Evolutionary conservation across 1,284 basidiomycete genomes (phyloP).

Genomic region (Ustilago crameri): DNA sequence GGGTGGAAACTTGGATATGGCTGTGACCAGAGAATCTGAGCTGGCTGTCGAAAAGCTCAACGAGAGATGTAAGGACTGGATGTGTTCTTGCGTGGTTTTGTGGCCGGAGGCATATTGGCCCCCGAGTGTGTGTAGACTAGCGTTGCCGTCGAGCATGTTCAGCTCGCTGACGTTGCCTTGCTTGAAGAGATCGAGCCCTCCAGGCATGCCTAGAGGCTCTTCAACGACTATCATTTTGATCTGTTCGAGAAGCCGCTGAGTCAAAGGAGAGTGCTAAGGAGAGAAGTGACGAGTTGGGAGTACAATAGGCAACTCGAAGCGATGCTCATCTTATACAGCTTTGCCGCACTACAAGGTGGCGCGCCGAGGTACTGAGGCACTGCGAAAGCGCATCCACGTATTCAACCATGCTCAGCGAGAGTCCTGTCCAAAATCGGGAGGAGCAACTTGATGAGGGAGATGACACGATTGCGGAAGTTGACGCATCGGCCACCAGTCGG

Average conservation of each 20-base stretch:
- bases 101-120: no score
- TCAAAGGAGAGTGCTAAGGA: no score
- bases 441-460: no score
- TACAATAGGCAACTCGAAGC: no score
- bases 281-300: no score
- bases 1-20: conserved; percentile 1
- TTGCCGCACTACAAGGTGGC: no score
- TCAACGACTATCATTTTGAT: background rate
- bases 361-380: no score
- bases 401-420: no score
- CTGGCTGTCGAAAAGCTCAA: background rate
- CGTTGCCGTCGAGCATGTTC: background rate
- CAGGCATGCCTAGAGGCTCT: background rate
- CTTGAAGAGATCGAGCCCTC: background rate
- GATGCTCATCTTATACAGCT: background rate
- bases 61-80: background rate
- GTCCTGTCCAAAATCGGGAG: no score
- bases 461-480: no score
- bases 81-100: background rate
- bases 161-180: background rate
- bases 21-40: conserved; percentile 1
- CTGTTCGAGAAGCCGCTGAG: background rate
- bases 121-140: background rate
- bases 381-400: no score
- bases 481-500: no score